phyloP scores from a whole-genome alignment of 179 eudicot species.

The Vitellaria paradoxa region DNA sequence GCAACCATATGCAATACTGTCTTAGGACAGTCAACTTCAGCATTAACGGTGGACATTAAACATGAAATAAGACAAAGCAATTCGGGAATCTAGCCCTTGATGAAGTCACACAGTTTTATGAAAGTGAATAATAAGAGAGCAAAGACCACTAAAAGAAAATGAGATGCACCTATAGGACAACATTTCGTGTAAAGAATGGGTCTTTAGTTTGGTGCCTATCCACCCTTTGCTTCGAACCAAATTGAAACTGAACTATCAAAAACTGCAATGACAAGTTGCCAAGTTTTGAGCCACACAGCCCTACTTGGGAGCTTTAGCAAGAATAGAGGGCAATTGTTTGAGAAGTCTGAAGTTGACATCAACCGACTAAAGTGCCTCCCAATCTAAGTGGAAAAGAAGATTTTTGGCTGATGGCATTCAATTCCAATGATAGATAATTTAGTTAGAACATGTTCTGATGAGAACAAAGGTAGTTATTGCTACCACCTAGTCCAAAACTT shows the following conservation, averaged over 20 bases:
- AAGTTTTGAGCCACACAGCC: not conserved
- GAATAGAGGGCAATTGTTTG: not conserved
- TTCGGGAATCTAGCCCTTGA: not conserved
- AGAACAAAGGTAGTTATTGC: not conserved
- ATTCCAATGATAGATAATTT: not conserved
- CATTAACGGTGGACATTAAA: not conserved
- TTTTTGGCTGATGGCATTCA: not conserved
- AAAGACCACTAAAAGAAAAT: not conserved
- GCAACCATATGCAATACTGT: not conserved
- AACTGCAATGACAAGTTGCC: not conserved
- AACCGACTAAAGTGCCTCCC: too few species aligned
- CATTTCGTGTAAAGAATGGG: not conserved
- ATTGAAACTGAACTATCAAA: slow-evolving; percentile 2
- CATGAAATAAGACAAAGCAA: not conserved
- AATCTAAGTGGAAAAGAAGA: not conserved
- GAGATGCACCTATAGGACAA: not conserved
- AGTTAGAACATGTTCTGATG: not conserved
- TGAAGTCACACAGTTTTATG: not conserved
- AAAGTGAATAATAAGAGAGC: not conserved
- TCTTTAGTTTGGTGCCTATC: not conserved
- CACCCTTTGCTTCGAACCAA: slow-evolving; percentile 6
- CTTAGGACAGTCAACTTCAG: not conserved
- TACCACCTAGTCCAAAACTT: not conserved
- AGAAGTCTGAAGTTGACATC: not conserved
- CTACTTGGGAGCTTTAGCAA: slow-evolving; percentile 5